Conservation (phyloP, 306 rosid species). For the Cicer chorassanicum region DNA sequence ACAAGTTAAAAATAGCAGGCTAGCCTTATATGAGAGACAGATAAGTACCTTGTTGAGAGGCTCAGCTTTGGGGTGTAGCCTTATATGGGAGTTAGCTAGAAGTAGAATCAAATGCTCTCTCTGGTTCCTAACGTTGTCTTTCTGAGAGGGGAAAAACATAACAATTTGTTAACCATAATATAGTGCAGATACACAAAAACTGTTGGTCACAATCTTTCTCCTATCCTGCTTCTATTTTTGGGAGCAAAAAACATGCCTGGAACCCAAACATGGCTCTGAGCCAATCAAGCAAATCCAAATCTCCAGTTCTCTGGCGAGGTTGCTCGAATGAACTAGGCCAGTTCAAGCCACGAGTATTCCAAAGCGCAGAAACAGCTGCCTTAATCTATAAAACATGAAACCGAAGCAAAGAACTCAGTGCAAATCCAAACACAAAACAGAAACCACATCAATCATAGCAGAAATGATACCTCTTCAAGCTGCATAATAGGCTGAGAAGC, state of each 20-base stretch:
- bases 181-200: background rate
- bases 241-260: slow-evolving; percentile 62
- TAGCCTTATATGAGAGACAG: slow-evolving; percentile 31
- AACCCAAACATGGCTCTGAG: slow-evolving; percentile 95
- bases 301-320: slow-evolving; percentile 79
- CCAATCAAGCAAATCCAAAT: slow-evolving; percentile 94
- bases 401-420: slow-evolving; percentile 39
- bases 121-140: slow-evolving; percentile 95
- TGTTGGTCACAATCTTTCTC: slow-evolving; percentile 6
- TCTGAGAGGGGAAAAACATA: slow-evolving; percentile 60
- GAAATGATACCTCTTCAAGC: slow-evolving; percentile 80
- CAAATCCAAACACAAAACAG: slow-evolving; percentile 41
- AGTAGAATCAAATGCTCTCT: slow-evolving; percentile 92
- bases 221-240: slow-evolving; percentile 6
- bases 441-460: slow-evolving; percentile 16
- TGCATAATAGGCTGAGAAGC: slow-evolving; percentile 96
- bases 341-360: slow-evolving; percentile 84
- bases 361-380: slow-evolving; percentile 84
- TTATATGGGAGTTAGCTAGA: slow-evolving; percentile 83
- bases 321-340: slow-evolving; percentile 87
- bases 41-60: slow-evolving; percentile 84
- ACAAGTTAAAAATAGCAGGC: slow-evolving; percentile 32
- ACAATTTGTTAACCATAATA: slow-evolving; percentile 1
- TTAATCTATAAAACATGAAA: slow-evolving; percentile 61
- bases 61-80: slow-evolving; percentile 93